Evolutionary conservation across 2,329 filamentous ascomycete genomes (phyloP).

Genomic region (Macroventuria anomochaeta): DNA sequence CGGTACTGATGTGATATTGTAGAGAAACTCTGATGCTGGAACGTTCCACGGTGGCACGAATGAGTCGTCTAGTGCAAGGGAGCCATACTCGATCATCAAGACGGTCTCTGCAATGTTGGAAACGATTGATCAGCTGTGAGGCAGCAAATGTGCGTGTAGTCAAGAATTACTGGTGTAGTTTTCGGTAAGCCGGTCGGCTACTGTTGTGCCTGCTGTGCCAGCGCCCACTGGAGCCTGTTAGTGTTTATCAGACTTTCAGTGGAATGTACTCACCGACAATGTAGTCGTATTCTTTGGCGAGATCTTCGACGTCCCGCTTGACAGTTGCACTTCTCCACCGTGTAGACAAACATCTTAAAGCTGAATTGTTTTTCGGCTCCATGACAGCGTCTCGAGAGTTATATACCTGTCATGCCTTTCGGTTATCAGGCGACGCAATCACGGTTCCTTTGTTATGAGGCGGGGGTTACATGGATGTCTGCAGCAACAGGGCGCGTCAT

Average conservation of each 20-base stretch:
- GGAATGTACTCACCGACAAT: neutral
- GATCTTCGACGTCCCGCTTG: neutral
- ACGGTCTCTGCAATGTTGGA: conserved; percentile 23
- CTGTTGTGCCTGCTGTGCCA: conserved; percentile 33
- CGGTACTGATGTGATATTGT: conserved; percentile 26
- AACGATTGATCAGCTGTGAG: neutral
- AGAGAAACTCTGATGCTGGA: conserved; percentile 34
- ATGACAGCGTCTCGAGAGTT: neutral
- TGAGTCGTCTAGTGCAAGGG: conserved; percentile 29
- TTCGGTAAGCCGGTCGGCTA: conserved; percentile 37
- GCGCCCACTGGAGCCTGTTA: conserved; percentile 23
- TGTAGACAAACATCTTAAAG: neutral
- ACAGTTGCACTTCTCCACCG: neutral
- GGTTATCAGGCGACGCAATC: neutral
- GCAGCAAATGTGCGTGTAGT: neutral
- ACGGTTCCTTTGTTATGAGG: neutral
- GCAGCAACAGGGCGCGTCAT: neutral
- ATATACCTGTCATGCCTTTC: neutral
- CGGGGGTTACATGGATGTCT: neutral
- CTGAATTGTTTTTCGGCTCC: neutral
- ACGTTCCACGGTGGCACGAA: conserved; percentile 32
- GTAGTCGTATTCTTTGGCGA: conserved; percentile 3
- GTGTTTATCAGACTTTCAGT: neutral
- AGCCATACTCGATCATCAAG: conserved; percentile 39
- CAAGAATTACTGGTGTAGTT: conserved; percentile 21